Conservation (phyloP, 805 yeast species). For the Lipomyces sp. region DNA sequence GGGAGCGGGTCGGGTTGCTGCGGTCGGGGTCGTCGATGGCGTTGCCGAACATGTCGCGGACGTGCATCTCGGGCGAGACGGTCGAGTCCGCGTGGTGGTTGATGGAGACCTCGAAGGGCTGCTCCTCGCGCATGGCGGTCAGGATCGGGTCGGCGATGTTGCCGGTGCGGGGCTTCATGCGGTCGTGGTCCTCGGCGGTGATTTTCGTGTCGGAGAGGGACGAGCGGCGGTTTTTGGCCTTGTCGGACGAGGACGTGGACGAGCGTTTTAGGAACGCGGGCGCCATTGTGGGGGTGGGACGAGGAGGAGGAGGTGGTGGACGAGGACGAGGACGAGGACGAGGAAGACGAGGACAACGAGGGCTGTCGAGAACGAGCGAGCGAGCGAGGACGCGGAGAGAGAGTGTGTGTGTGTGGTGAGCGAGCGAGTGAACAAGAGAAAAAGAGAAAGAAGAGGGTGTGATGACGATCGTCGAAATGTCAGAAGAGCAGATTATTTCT, state of each 20-base stretch:
- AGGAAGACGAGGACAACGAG: background rate
- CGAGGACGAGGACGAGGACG: background rate
- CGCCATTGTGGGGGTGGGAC: constrained; percentile 4
- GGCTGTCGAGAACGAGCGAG: too few relatives aligned
- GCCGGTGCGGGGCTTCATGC: constrained; percentile 23
- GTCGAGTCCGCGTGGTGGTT: constrained; percentile 42
- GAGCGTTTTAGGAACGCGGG: constrained; percentile 20
- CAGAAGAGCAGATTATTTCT: too few relatives aligned
- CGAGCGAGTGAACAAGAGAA: background rate
- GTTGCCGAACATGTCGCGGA: constrained; percentile 82
- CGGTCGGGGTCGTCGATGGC: constrained; percentile 75
- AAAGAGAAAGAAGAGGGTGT: too few relatives aligned
- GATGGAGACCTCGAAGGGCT: constrained; percentile 77
- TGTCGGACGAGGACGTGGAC: constrained; percentile 8
- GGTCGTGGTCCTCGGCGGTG: constrained; percentile 23
- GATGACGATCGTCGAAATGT: too few relatives aligned
- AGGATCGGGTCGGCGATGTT: constrained; percentile 69
- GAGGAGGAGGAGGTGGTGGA: background rate
- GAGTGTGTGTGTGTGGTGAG: background rate
- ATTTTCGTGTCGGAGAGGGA: constrained; percentile 3
- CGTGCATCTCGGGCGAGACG: constrained; percentile 51
- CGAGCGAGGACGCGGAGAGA: too few relatives aligned
- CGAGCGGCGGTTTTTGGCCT: background rate
- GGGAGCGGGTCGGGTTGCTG: constrained; percentile 86
- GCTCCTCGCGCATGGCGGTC: constrained; percentile 90